Percentiles rank a stretch among this genome's conserved stretches.
These are phyloP conservation scores for Epichloe uncinata DNA, from an alignment of 2,329 filamentous ascomycete species.

Conservation along the genomic window DNA sequence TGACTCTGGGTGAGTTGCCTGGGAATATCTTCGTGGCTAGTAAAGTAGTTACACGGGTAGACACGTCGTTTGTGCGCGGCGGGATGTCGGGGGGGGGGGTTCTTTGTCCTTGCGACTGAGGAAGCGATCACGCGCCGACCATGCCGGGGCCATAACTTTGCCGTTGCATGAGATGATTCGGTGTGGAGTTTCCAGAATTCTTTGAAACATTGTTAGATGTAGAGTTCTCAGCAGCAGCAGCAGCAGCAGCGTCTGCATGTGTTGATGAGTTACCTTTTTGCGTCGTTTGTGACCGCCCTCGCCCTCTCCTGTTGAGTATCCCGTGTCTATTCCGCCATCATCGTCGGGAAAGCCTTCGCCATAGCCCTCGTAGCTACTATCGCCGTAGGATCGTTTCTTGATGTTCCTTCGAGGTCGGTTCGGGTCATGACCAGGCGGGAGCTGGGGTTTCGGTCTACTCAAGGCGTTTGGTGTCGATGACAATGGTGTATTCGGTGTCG, in stretches of 20 bases:
- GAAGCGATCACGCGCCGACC: slow-evolving; percentile 35
- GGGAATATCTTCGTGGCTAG: not conserved
- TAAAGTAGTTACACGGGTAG: not conserved
- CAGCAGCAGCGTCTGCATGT: not conserved
- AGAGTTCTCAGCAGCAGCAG: not conserved
- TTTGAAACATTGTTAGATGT: slow-evolving; percentile 20
- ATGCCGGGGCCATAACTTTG: slow-evolving; percentile 45
- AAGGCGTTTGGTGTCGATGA: slow-evolving; percentile 19
- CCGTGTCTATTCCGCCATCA: slow-evolving; percentile 41
- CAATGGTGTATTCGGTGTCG: slow-evolving; percentile 40
- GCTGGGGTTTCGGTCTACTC: slow-evolving; percentile 26
- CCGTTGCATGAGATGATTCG: slow-evolving; percentile 32
- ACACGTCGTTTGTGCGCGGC: not conserved
- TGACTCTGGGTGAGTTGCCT: not conserved
- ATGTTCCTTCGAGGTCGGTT: slow-evolving; percentile 49
- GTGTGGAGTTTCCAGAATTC: slow-evolving; percentile 32
- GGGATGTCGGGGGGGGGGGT: not conserved
- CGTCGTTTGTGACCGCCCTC: slow-evolving; percentile 52
- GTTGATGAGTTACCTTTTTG: slow-evolving; percentile 41
- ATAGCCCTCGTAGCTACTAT: slow-evolving; percentile 63
- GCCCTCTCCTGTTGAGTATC: slow-evolving; percentile 61
- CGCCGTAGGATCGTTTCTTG: slow-evolving; percentile 66
- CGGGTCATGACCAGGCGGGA: slow-evolving; percentile 28
- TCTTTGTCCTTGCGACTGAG: not conserved
- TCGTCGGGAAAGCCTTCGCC: slow-evolving; percentile 59